Base-by-base conservation (phyloP, 129 eudicot species). In the Calendula officinalis region DNA sequence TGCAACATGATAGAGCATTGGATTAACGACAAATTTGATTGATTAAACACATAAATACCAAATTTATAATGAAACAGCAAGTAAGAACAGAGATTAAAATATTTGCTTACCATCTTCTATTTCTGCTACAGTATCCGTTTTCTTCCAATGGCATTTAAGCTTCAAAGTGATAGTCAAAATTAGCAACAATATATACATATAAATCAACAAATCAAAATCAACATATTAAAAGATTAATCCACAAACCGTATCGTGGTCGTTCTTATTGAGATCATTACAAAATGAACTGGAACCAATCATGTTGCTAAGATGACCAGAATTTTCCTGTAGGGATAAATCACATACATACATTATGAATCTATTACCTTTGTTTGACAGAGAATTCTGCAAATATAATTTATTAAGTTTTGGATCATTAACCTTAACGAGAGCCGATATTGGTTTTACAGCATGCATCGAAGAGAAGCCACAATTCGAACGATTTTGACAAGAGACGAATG, bases 91-190 rank as follows among this genome's bases (percentile, higher is more conserved):
- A 13, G 11, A 38, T 14, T 40, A 16, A 32, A 41, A 12, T 43
- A 2, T 39, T 6, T 15, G 68, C 45, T 27, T 15, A 73, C 78
- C 72, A 14, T 66, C 52, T 66, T 66, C 59, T 30, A 62, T 16
- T 56, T 56, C 68, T 66, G 15, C 67, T 57, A 66, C 73, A 0
- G 35, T 45, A 59, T 66, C 61, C 0, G 55, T 9, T 34, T 66
- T 74, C 60, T 22, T 65, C 78, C 54, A 67, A 39, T 13, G 58
- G 56, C 78, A 66, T 74, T 39, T 66, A 2, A 74, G 8, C 78
- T 66, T 30, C 67, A 74, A 7, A 56, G 48, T 3, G 15, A 66
- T 16, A 41, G 7, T 38, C 39, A 39, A 11, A 38, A 39, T 57
- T 47, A 57, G 33, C 22, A 36, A 62, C 36, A 39, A 65, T 30